These are phyloP conservation scores for Diutina sp. DNA, from an alignment of 1,139 yeast species.

Conservation along the genomic window DNA sequence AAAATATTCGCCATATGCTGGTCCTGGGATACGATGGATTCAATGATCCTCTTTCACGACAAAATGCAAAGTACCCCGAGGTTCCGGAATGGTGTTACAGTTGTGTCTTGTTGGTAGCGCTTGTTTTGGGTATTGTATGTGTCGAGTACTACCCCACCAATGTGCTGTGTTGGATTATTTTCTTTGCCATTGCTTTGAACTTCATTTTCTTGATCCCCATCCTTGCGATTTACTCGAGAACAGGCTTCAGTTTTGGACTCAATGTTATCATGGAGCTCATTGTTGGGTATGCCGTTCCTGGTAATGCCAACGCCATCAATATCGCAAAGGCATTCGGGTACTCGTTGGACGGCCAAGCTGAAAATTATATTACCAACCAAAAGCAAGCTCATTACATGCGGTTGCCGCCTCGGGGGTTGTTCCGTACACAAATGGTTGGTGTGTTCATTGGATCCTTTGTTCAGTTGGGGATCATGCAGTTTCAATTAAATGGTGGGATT, in stretches of 20 bases:
- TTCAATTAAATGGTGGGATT: constrained; percentile 14
- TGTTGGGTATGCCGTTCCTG: constrained; percentile 52
- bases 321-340: constrained; percentile 46
- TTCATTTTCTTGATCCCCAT: constrained; percentile 42
- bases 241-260: constrained; percentile 40
- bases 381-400: constrained; percentile 51
- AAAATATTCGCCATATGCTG: constrained; percentile 5
- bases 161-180: constrained; percentile 46
- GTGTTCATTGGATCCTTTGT: background rate
- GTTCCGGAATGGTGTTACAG: constrained; percentile 13
- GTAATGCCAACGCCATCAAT: constrained; percentile 48
- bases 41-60: constrained; percentile 12
- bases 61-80: constrained; percentile 12
- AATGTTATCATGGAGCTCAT: constrained; percentile 49
- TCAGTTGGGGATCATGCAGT: constrained; percentile 1
- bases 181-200: constrained; percentile 42
- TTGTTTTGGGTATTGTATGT: constrained; percentile 23
- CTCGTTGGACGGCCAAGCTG: constrained; percentile 50
- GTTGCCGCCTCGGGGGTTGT: constrained; percentile 48
- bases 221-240: constrained; percentile 34
- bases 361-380: constrained; percentile 39
- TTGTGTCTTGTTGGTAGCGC: constrained; percentile 10
- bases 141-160: constrained; percentile 34
- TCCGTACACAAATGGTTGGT: constrained; percentile 37
- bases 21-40: constrained; percentile 13